Evolutionary conservation across 805 yeast genomes (phyloP), one percentile per base, ranked within the genome.

Genomic region (Candida wancherniae): DNA sequence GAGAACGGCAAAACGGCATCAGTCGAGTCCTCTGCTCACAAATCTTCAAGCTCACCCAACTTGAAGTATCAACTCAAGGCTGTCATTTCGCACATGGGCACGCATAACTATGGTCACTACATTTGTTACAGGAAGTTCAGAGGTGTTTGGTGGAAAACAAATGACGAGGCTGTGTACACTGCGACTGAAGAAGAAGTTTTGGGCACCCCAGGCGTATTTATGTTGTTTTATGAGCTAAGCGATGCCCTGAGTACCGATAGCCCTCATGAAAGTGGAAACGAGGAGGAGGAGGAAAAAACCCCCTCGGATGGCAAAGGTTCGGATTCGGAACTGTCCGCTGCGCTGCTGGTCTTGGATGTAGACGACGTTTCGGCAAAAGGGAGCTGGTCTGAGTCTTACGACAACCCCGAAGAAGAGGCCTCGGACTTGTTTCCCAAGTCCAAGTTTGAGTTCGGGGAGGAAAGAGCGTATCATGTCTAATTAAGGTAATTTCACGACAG

Each of bases 61-160:
- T 20, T 29, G 11, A 36, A 69, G 3, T 90, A 90, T 55, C 69
- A 77, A 22, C 67, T 90, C 39, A 84, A 84, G 50, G 84, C 96
- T 1, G 92, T 84, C 1, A 84, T 90, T 26, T 79, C 90, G 1
- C 98, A 90, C 57, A 88, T 81, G 54, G 98, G 98, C 28, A 83
- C 95, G 1, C 97, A 92, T 48, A 87, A 90, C 48, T 92, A 86
- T 53, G 98, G 98, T n/a, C 98, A 90, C 57, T 90, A 90, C 53
- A 84, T 90, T 39, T 86, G 94, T 24, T 90, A 74, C 61, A 75
- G 97, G 50, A 80, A 77, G 48, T 71, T 63, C 36, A 73, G 94
- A 44, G 92, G 88, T 2, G 69, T 77, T 8, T 90, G 98, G 98
- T 88, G 96, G 95, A 74, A 95, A 53, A 80, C 88, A 12, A 81